Base-by-base conservation (phyloP, 2,329 filamentous ascomycete genomes). In the Cladophialophora chaetospira region DNA sequence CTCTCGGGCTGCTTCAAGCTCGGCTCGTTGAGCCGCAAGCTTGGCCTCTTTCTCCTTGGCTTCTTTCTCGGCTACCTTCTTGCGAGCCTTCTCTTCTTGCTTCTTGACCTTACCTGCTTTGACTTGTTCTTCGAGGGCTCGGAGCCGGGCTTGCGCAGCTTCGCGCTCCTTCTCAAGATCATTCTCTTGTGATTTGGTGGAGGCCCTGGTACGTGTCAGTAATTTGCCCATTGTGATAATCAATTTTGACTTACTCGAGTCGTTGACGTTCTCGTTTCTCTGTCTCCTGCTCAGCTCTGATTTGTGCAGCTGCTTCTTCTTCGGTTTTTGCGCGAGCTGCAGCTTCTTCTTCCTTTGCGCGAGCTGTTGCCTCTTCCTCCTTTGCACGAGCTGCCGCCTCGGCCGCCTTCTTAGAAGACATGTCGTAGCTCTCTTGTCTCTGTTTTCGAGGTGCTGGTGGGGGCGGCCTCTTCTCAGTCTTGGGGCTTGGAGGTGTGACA, bases 71-170 rank as follows among this genome's bases (percentile, higher is more conserved):
- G 91, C 91, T 19, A 91, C 93, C 76, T 96, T 92, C 78, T 91
- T 94, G 66, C 84, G 88, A 62, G 87, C 89, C 79, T 96, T 97
- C 76, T 97, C 94, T 72, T 99, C 94, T 65, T 95, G 89, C 74
- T 96, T 97, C 79, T 91, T 93, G 50, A 97, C 77, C 77, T 97
- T 99, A 67, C 92, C 91, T 70, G 92, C 89, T 62, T 87, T 87
- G 50, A 97, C 91, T 73, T 97, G 91, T 71, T 97, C 91, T 73
- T 99, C 92, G 6, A 99, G 83, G 13, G 91, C 91, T 70, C 86
- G 90, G 21, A 97, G 82, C 48, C 92, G 90, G 61, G 89, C 88
- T 66, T 88, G 85, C 36, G 92, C 86, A 51, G 88, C 91, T 67
- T 91, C 84, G 52, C 88, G 88, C 73, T 97, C 91, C 64, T 82